Percentiles rank a stretch among this genome's conserved stretches.
Conservation (phyloP, 306 rosid species). For the Macrotyloma uniflorum region DNA sequence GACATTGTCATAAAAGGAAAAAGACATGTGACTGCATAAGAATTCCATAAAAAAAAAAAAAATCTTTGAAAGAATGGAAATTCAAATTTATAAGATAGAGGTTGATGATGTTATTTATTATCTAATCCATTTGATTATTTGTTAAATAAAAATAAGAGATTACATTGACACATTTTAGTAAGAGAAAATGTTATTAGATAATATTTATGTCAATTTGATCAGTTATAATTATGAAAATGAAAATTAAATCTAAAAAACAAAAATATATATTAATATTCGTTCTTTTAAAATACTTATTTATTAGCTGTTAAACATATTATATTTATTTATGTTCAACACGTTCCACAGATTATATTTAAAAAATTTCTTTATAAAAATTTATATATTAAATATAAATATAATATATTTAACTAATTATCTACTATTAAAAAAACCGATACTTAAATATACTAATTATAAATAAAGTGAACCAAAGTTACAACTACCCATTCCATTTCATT, state of each 20-base stretch:
- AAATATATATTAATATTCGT: no score
- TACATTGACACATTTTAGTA: no score
- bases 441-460: not conserved
- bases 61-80: not conserved
- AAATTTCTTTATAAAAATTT: no score
- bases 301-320: no score
- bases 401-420: no score
- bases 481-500: conserved; percentile 25
- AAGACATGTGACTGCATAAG: not conserved
- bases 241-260: conserved; percentile 3
- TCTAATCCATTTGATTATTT: not conserved
- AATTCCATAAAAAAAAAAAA: not conserved
- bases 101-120: not conserved
- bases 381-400: no score
- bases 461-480: conserved; percentile 30
- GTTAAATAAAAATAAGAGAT: not conserved
- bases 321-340: no score
- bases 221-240: not conserved
- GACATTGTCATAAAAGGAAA: not conserved
- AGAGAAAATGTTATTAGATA: not conserved
- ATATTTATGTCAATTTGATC: not conserved
- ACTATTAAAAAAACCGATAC: no score
- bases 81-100: not conserved
- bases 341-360: no score
- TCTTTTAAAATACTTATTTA: no score